Evolutionary conservation across 2,329 filamentous ascomycete genomes (phyloP), one percentile per base, ranked within the genome.

Genomic region (Aspergillus neotritici): DNA sequence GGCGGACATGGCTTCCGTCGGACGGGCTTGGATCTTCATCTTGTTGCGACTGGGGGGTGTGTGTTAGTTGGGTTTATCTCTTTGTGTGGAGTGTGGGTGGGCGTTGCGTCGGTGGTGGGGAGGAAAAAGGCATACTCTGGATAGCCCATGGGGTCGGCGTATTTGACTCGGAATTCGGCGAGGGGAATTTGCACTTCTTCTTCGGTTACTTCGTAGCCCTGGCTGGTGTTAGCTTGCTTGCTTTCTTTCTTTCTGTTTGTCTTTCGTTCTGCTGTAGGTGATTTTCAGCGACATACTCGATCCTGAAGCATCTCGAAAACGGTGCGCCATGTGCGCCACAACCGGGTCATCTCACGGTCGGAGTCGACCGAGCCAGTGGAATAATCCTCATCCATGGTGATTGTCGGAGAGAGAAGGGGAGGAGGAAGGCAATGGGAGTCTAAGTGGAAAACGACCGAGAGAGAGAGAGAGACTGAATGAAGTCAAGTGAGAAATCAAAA

Each of bases 261-360:
- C 14, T 14, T 11, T 31, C 13, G 30, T 15, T 33, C 13, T 13
- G 32, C 41, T 37, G 33, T n/a, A n/a, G 37, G 31, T 37, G 40
- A 17, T 14, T 21, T 15, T 13, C 2, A 8, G 13, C 17, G 11
- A 48, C 85, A 59, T 79, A 95, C 90, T 66, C 91, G 75, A 68
- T 97, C 93, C 49, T 79, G 76, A 57, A 93, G 84, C 91, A 98
- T 94, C 76, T 98, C 87, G 68, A 94, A 88, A 37, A 89, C 83
- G 7, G 93, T 98, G 69, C 83, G 82, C 81, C 87, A 94, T 58
- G 90, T 88, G 68, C 91, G 86, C 91, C 93, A 98, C 56, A 96
- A 80, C 63, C 86, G 82, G 52, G 80, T 76, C 59, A 67, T 66
- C 54, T 69, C 65, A 52, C 61, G 62, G 46, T 66, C 61, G 43